Evolutionary conservation across 306 rosid species (phyloP).

Genomic region (Pueraria montana): DNA sequence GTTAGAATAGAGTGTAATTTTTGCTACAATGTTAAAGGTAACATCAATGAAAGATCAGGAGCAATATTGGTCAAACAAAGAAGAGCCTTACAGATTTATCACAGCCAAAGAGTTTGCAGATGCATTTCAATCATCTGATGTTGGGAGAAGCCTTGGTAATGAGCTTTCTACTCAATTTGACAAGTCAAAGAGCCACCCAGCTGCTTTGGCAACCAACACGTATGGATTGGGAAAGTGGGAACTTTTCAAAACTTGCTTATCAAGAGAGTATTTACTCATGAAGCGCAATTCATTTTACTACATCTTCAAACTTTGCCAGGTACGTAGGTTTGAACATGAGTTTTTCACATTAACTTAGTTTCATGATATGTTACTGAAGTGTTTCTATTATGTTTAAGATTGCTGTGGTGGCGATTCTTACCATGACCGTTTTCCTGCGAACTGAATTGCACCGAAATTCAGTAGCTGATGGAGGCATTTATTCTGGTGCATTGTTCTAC

Average conservation of each 20-base stretch:
- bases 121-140: not conserved
- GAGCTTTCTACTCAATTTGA: slow-evolving; percentile 47
- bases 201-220: slow-evolving; percentile 48
- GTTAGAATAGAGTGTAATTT: no score
- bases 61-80: slow-evolving; percentile 7
- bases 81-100: slow-evolving; percentile 19
- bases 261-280: slow-evolving; percentile 59
- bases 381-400: not conserved
- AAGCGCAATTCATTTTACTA: slow-evolving; percentile 58
- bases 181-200: slow-evolving; percentile 56
- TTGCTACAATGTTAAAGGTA: not conserved
- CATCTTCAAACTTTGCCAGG: slow-evolving; percentile 50
- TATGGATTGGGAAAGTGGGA: slow-evolving; percentile 51
- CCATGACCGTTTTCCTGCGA: slow-evolving; percentile 66
- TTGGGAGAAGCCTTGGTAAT: slow-evolving; percentile 31
- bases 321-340: not conserved
- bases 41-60: slow-evolving; percentile 13
- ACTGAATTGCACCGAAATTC: slow-evolving; percentile 66
- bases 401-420: slow-evolving; percentile 13
- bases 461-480: slow-evolving; percentile 56
- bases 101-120: slow-evolving; percentile 47
- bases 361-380: not conserved
- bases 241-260: slow-evolving; percentile 50
- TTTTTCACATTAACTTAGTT: not conserved
- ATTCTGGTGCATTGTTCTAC: slow-evolving; percentile 55